Conservation (phyloP, 208 protist species). For the Acanthamoeba rhysodes region DNA sequence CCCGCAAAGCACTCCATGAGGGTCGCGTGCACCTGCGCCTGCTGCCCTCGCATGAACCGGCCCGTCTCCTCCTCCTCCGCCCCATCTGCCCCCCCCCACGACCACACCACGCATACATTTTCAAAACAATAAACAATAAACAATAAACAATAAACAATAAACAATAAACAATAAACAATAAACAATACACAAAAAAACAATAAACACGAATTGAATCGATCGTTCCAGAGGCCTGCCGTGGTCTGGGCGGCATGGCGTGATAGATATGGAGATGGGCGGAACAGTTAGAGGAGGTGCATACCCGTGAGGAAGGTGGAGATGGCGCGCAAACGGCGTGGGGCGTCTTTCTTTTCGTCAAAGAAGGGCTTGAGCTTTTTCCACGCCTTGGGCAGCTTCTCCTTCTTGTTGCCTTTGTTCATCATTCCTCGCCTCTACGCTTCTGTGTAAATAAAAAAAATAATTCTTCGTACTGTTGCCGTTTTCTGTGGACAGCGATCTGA, state of each 20-base stretch:
- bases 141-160: too few species aligned
- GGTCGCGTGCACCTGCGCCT: conserved; percentile 4
- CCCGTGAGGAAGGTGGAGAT: conserved; percentile 6
- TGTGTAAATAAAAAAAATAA: too few species aligned
- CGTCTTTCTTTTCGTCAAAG: conserved; percentile 73
- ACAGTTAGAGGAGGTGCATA: not conserved
- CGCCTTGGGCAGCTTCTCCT: conserved; percentile 64
- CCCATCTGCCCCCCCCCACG: not conserved
- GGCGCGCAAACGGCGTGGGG: not conserved
- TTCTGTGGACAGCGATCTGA: too few species aligned
- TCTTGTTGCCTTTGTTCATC: conserved; percentile 59
- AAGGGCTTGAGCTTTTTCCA: conserved; percentile 73
- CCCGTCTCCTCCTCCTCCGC: not conserved
- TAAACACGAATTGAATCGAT: too few species aligned
- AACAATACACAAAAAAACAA: too few species aligned
- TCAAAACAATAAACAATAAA: too few species aligned
- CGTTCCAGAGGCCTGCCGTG: too few species aligned
- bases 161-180: too few species aligned
- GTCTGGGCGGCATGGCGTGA: not conserved
- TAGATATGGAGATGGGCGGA: not conserved
- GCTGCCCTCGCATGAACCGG: conserved; percentile 16
- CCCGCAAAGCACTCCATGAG: conserved; percentile 5
- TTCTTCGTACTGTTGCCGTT: too few species aligned
- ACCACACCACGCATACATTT: not conserved
- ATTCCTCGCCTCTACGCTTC: too few species aligned